A percentile compares a stretch with the other conserved stretches of the same genome.
Conservation (phyloP, 1,139 yeast species). For the Hansenula sp. region DNA sequence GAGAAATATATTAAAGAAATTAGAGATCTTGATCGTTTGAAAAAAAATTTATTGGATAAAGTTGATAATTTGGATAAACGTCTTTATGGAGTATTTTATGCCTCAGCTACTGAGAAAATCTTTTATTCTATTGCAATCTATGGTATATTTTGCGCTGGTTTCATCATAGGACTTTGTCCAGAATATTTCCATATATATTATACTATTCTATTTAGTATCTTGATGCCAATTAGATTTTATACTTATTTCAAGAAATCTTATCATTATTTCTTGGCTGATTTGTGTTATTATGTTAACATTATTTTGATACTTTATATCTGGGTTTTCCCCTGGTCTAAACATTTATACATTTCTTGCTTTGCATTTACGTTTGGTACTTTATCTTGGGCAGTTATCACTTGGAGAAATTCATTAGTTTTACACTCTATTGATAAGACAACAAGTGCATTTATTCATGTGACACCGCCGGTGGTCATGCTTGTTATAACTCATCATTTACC, state of each 20-base stretch:
- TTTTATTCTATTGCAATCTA: constrained; percentile 77
- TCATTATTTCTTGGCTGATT: constrained; percentile 88
- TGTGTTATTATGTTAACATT: constrained; percentile 86
- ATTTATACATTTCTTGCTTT: constrained; percentile 77
- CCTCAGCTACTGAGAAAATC: constrained; percentile 71
- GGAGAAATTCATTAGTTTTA: constrained; percentile 91
- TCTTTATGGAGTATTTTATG: constrained; percentile 46
- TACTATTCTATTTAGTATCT: constrained; percentile 52
- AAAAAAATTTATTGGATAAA: constrained; percentile 26
- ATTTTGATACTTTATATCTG: constrained; percentile 71
- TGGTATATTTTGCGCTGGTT: constrained; percentile 67
- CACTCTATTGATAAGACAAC: constrained; percentile 95
- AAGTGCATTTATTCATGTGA: constrained; percentile 82
- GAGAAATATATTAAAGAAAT: constrained; percentile 15
- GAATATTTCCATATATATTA: constrained; percentile 73
- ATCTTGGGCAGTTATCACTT: constrained; percentile 90
- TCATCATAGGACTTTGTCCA: constrained; percentile 76
- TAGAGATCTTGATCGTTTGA: constrained; percentile 23
- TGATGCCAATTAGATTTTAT: constrained; percentile 84
- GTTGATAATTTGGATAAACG: constrained; percentile 57
- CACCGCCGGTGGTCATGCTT: constrained; percentile 88
- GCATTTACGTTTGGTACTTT: constrained; percentile 86
- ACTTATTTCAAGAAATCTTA: constrained; percentile 75
- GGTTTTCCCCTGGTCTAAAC: constrained; percentile 72
- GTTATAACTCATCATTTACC: constrained; percentile 82